Conservation (phyloP, 495 filamentous ascomycete genomes). For the Aspergillus kassunensis region DNA sequence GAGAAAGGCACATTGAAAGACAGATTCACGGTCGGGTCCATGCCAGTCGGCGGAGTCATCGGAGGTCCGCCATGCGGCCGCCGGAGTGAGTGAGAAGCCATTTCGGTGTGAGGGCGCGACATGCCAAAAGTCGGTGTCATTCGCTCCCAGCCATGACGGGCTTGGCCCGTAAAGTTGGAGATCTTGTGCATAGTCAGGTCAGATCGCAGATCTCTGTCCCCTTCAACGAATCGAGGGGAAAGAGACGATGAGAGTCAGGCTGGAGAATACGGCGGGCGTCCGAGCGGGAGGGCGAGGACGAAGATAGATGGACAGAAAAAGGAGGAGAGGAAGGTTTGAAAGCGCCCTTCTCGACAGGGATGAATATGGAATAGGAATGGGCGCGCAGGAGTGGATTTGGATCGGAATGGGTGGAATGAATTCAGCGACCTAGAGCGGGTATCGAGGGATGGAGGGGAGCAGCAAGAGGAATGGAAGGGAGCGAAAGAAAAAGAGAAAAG, state of each 20-base stretch:
- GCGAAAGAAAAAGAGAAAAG: slow-evolving; percentile 13
- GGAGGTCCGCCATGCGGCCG: slow-evolving; percentile 64
- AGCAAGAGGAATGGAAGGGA: slow-evolving; percentile 10
- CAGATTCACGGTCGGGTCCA: slow-evolving; percentile 68
- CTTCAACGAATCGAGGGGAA: slow-evolving; percentile 39
- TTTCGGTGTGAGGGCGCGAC: slow-evolving; percentile 70
- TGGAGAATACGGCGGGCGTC: slow-evolving; percentile 22
- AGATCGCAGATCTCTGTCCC: slow-evolving; percentile 37
- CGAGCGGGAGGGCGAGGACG: slow-evolving; percentile 16
- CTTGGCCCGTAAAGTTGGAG: slow-evolving; percentile 72
- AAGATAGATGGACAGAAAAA: slow-evolving; percentile 12
- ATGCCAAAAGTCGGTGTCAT: slow-evolving; percentile 82
- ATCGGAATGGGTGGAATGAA: slow-evolving; percentile 22
- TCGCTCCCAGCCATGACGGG: slow-evolving; percentile 90
- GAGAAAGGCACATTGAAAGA: slow-evolving; percentile 96
- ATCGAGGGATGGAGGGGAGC: slow-evolving; percentile 18
- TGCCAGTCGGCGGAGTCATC: slow-evolving; percentile 58
- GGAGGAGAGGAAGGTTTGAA: slow-evolving; percentile 4
- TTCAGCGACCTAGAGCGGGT: slow-evolving; percentile 18
- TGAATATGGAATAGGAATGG: slow-evolving; percentile 30
- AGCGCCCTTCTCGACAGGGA: slow-evolving; percentile 39
- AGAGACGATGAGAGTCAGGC: slow-evolving; percentile 28
- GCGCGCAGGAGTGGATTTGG: slow-evolving; percentile 21
- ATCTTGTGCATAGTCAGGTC: slow-evolving; percentile 79
- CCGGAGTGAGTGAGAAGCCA: slow-evolving; percentile 65